A percentile compares a stretch with the other conserved stretches of the same genome.
These are phyloP conservation scores for Macrolepiota fuliginosa DNA, from an alignment of 768 basidiomycete genomes.

Conservation along the genomic window DNA sequence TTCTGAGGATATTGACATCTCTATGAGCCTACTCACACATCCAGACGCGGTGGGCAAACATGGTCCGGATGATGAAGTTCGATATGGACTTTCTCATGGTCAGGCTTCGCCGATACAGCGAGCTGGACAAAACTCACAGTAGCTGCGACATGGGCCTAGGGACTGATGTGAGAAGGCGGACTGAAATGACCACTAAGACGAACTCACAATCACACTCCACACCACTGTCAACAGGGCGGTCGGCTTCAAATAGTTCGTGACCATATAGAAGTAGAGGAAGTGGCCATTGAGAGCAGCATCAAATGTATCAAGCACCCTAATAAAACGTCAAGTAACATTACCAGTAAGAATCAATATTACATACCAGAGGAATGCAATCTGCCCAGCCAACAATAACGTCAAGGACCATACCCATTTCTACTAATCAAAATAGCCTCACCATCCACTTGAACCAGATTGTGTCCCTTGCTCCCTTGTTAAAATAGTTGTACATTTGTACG, in stretches of 20 bases:
- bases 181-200: neutral
- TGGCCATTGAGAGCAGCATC: conserved; percentile 51
- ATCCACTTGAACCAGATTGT: conserved; percentile 29
- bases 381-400: neutral
- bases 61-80: conserved; percentile 48
- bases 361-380: conserved; percentile 36
- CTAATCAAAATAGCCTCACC: conserved; percentile 25
- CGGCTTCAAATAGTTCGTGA: conserved; percentile 51
- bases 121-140: conserved; percentile 38
- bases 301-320: conserved; percentile 54
- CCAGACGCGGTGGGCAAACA: conserved; percentile 52
- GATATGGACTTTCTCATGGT: conserved; percentile 37
- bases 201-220: conserved; percentile 55
- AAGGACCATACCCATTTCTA: neutral
- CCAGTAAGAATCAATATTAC: conserved; percentile 13
- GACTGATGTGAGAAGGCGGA: neutral
- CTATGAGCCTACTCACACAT: conserved; percentile 34
- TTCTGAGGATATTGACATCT: neutral
- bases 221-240: conserved; percentile 38
- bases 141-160: conserved; percentile 49
- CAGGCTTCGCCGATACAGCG: neutral
- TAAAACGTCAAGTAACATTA: neutral
- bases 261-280: conserved; percentile 57
- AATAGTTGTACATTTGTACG: conserved; percentile 53
- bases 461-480: conserved; percentile 34